phyloP scores from a whole-genome alignment of 768 basidiomycete species.

The Clitopilus hobsonii region DNA sequence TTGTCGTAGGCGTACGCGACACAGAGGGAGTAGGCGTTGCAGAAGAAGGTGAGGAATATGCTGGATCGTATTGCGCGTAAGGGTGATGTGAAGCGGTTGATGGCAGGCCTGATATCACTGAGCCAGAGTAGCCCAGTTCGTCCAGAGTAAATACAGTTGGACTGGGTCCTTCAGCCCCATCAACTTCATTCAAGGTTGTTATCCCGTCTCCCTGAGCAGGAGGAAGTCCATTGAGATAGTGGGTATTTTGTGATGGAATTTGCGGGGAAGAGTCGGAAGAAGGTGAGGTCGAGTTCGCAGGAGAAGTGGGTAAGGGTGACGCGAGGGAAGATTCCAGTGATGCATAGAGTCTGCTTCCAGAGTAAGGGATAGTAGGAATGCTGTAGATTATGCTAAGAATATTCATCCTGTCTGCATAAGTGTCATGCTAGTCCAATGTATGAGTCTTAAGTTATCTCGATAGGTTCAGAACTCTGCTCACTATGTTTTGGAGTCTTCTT shows the following conservation, averaged over 20 bases:
- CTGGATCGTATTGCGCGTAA: slow-evolving; percentile 45
- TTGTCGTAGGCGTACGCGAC: slow-evolving; percentile 30
- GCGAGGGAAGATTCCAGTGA: slow-evolving; percentile 35
- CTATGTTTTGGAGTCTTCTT: slow-evolving; percentile 79
- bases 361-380: slow-evolving; percentile 72
- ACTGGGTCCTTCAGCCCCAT: slow-evolving; percentile 37
- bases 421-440: slow-evolving; percentile 67
- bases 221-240: slow-evolving; percentile 33
- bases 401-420: slow-evolving; percentile 92
- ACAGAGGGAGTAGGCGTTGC: slow-evolving; percentile 15
- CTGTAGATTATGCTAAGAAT: slow-evolving; percentile 87
- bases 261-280: slow-evolving; percentile 44
- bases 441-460: slow-evolving; percentile 2
- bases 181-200: slow-evolving; percentile 23
- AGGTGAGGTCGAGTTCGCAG: slow-evolving; percentile 41
- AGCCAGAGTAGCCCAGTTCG: slow-evolving; percentile 26
- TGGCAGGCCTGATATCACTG: slow-evolving; percentile 24
- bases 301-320: slow-evolving; percentile 15
- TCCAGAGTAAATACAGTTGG: slow-evolving; percentile 43
- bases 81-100: slow-evolving; percentile 37
- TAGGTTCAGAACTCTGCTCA: slow-evolving; percentile 34
- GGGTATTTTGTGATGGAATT: slow-evolving; percentile 30
- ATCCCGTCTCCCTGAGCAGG: slow-evolving; percentile 16
- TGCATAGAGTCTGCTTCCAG: slow-evolving; percentile 31
- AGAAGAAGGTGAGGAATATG: slow-evolving; percentile 18